Conservation (phyloP, 2,329 filamentous ascomycete species). For the Trichoderma harzianum region DNA sequence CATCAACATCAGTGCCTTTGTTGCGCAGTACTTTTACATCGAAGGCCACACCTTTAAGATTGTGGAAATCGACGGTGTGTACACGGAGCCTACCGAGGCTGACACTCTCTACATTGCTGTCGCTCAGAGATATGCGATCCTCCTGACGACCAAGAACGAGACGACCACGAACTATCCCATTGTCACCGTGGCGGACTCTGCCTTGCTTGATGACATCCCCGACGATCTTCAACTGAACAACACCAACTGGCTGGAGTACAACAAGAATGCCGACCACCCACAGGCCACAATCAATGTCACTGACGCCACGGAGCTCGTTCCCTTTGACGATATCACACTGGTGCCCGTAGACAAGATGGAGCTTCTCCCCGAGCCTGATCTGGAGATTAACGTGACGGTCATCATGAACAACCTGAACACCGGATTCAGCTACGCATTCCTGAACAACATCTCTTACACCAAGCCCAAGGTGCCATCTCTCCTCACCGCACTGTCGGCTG, state of each 20-base stretch:
- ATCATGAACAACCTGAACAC: slow-evolving; percentile 53
- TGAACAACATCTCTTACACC: slow-evolving; percentile 64
- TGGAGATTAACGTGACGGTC: slow-evolving; percentile 47
- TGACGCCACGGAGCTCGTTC: slow-evolving; percentile 46
- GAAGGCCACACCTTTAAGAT: slow-evolving; percentile 38
- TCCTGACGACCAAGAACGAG: slow-evolving; percentile 46
- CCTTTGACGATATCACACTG: slow-evolving; percentile 54
- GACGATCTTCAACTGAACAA: slow-evolving; percentile 47
- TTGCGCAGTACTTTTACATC: slow-evolving; percentile 46
- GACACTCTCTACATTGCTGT: slow-evolving; percentile 44
- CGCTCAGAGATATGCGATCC: slow-evolving; percentile 48
- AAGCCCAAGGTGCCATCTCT: slow-evolving; percentile 63
- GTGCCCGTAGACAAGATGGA: slow-evolving; percentile 51
- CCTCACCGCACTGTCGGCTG: slow-evolving; percentile 61
- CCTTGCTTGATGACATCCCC: slow-evolving; percentile 41
- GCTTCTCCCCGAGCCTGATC: slow-evolving; percentile 47
- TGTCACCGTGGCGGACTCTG: slow-evolving; percentile 24
- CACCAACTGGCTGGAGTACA: slow-evolving; percentile 36
- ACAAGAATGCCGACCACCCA: slow-evolving; percentile 24
- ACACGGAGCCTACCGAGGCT: slow-evolving; percentile 43
- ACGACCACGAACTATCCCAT: slow-evolving; percentile 47
- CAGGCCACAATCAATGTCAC: slow-evolving; percentile 23
- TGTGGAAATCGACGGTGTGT: slow-evolving; percentile 49
- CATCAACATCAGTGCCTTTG: slow-evolving; percentile 52
- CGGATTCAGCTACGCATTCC: slow-evolving; percentile 51